phyloP scores from a whole-genome alignment of 1,139 yeast genomes.

The Zygoascus meyerae region DNA sequence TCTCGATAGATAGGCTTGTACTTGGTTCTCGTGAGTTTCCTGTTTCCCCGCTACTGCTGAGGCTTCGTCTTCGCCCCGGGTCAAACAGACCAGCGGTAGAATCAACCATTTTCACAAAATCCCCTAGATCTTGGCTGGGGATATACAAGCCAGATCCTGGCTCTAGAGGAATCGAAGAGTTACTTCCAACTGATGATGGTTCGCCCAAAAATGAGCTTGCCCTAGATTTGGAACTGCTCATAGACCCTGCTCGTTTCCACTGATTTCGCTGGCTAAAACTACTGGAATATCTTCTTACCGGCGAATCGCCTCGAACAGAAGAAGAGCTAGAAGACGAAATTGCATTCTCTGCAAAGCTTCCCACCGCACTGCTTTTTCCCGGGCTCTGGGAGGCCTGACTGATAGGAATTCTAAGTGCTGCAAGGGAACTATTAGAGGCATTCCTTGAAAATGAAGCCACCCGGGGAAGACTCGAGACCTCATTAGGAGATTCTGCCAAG shows the following conservation, averaged over 20 bases:
- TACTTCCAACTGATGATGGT: constrained; percentile 23
- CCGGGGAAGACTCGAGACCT: constrained; percentile 20
- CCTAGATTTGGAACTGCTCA: constrained; percentile 19
- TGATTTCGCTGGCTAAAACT: constrained; percentile 30
- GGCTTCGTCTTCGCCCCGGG: constrained; percentile 9
- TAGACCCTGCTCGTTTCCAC: constrained; percentile 25
- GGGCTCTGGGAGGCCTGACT: constrained; percentile 13
- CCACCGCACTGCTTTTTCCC: background rate
- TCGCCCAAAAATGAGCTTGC: constrained; percentile 24
- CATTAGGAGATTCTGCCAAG: constrained; percentile 32
- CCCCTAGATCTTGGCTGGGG: constrained; percentile 66
- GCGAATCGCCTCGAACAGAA: constrained; percentile 14
- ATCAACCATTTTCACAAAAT: constrained; percentile 77
- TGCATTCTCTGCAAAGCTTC: constrained; percentile 14
- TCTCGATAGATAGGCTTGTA: background rate
- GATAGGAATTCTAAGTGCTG: constrained; percentile 29
- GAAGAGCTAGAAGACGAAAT: constrained; percentile 24
- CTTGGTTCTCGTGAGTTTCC: constrained; percentile 1
- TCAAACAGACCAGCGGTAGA: constrained; percentile 30
- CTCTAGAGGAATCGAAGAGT: constrained; percentile 26
- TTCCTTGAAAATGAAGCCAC: constrained; percentile 25
- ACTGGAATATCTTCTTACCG: constrained; percentile 28
- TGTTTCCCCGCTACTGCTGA: constrained; percentile 6
- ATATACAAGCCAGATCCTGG: constrained; percentile 34
- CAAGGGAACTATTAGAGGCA: constrained; percentile 28